Evolutionary conservation across 345 rosid species (phyloP).

Genomic region (Eucalyptus polyanthemos): DNA sequence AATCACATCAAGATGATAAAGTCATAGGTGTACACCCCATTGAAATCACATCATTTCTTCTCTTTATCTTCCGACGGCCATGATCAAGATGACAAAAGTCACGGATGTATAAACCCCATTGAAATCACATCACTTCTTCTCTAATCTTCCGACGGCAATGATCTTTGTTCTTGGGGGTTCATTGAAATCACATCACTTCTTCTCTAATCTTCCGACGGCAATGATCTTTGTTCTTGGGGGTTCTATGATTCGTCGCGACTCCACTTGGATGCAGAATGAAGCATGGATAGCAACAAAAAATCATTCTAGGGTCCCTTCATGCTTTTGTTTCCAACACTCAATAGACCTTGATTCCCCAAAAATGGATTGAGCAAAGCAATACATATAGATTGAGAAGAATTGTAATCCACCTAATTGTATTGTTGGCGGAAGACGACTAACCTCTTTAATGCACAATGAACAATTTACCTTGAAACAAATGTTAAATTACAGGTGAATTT

Average conservation of each 20-base stretch:
- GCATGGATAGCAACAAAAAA: neutral
- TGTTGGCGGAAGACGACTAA: too few species aligned
- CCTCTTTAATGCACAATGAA: too few species aligned
- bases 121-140: neutral
- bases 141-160: neutral
- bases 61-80: neutral
- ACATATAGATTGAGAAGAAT: neutral
- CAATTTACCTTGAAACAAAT: too few species aligned
- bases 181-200: neutral
- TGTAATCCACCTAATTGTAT: neutral
- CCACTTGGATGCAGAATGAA: neutral
- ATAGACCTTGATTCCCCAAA: neutral
- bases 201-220: neutral
- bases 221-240: neutral
- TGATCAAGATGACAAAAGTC: neutral
- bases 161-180: neutral
- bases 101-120: neutral
- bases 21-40: neutral
- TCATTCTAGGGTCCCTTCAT: neutral
- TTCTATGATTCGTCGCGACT: neutral
- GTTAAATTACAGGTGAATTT: too few species aligned
- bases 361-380: neutral
- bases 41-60: neutral
- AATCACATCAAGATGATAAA: neutral
- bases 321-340: neutral